Evolutionary conservation across 164 flowering plant genomes (phyloP).

Genomic region (Buxus sempervirens): DNA sequence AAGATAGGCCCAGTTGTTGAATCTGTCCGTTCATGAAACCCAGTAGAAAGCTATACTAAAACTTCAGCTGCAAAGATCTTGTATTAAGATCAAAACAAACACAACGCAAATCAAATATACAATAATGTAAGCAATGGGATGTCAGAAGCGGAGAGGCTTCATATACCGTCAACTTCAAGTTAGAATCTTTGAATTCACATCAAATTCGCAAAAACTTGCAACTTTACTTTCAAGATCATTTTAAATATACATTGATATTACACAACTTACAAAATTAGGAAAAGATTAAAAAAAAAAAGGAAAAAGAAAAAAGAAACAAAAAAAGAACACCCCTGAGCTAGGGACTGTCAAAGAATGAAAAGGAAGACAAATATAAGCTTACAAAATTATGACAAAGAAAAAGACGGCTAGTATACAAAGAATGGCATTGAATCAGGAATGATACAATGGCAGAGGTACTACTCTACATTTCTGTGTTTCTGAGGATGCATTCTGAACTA

Average conservation of each 20-base stretch:
- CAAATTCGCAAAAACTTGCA: constrained; percentile 4
- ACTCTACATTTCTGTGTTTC: constrained; percentile 31
- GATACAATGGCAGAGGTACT: constrained; percentile 18
- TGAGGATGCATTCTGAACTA: constrained; percentile 22
- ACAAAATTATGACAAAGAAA: constrained; percentile 16
- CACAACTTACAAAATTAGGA: constrained; percentile 22
- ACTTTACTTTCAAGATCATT: constrained; percentile 14
- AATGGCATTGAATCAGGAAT: constrained; percentile 26
- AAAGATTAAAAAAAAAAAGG: not conserved
- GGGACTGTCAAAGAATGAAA: constrained; percentile 23
- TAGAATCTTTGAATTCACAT: not conserved
- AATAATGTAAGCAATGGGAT: not conserved
- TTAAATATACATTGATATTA: constrained; percentile 33
- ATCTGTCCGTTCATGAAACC: too few species aligned
- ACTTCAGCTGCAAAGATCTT: too few species aligned
- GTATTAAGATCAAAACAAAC: not conserved
- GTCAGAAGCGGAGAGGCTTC: not conserved
- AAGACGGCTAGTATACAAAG: constrained; percentile 41
- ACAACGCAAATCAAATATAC: not conserved
- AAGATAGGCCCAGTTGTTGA: too few species aligned
- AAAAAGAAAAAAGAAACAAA: too few species aligned
- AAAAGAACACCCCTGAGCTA: not conserved
- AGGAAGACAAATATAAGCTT: not conserved
- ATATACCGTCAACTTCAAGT: not conserved
- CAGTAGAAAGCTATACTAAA: too few species aligned